Percentiles rank a stretch among this genome's conserved stretches.
Evolutionary conservation across 1,284 basidiomycete species (phyloP).

Genomic region (Puccinia brachypodii): DNA sequence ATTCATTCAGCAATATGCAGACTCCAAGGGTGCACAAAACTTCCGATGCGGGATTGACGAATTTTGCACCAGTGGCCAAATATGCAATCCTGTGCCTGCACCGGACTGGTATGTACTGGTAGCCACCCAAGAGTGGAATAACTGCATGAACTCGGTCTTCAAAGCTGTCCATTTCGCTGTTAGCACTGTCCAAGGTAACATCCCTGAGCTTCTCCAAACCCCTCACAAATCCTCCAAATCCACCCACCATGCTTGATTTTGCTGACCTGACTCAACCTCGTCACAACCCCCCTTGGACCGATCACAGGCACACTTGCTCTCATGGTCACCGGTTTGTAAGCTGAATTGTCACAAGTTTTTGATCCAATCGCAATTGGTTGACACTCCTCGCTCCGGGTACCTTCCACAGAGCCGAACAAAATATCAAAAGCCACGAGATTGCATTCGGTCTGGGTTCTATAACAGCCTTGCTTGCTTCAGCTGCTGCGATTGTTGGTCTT

Average conservation of each 20-base stretch:
- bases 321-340: slow-evolving; percentile 45
- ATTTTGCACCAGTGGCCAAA: slow-evolving; percentile 34
- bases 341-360: not conserved
- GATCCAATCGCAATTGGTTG: not conserved
- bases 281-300: not conserved
- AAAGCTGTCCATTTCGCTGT: slow-evolving; percentile 12
- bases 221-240: not conserved
- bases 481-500: not conserved
- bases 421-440: not conserved
- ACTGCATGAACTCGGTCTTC: slow-evolving; percentile 33
- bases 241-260: not conserved
- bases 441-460: not conserved
- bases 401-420: slow-evolving; percentile 15
- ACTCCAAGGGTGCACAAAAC: slow-evolving; percentile 6
- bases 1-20: slow-evolving; percentile 22
- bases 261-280: not conserved
- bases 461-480: slow-evolving; percentile 5
- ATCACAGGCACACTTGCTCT: slow-evolving; percentile 25
- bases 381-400: not conserved
- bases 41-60: slow-evolving; percentile 38
- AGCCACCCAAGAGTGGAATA: slow-evolving; percentile 35
- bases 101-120: slow-evolving; percentile 41
- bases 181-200: slow-evolving; percentile 27
- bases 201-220: not conserved
- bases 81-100: slow-evolving; percentile 34